Base-by-base conservation (phyloP, 2,329 filamentous ascomycete genomes). In the Botrytis porri region DNA sequence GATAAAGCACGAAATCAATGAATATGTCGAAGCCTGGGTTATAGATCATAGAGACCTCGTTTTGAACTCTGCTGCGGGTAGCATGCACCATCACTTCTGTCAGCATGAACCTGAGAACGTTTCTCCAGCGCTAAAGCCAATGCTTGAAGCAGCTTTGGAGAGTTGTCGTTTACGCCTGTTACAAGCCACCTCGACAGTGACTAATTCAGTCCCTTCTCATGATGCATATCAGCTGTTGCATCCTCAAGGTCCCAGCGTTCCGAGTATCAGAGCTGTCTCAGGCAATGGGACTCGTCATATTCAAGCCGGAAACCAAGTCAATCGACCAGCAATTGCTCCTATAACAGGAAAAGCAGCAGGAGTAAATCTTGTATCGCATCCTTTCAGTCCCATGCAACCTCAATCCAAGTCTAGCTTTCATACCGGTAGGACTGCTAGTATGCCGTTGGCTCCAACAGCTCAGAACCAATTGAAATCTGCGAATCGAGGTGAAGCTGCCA, bases 21-120 rank as follows among this genome's bases (percentile, higher is more conserved):
- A 60, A 6, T 77, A 73, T 39, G 77, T 74, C n/a, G 37, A 39
- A 22, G 66, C 74, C 16, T 79, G 78, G 77, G 57, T 75, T 18
- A 29, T 10, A n/a, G 29, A 43, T 4, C 62, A 74, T 32, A 62
- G 14, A 43, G 48, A 66, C 14, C 25, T 35, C 16, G 45, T 70
- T 7, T 63, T 69, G 9, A 69, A 51, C 29, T 32, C 43, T 59
- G 59, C 32, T n/a, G 25, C 59, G 1, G 70, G 61, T n/a, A 54
- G 54, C 32, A 60, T 74, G 51, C 62, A 60, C 59, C 18, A 37
- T 5, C 25, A 69, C 60, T 70, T 74, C 18, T 69, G 51, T 32
- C 22, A 18, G 14, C 4, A 20, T 20, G 63, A 72, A n/a, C 14
- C 39, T 32, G 57, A 41, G 41, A 45, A 60, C 18, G 29, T 37